Evolutionary conservation across 2,329 filamentous ascomycete genomes (phyloP).

Genomic region (Cladophialophora yegresii): DNA sequence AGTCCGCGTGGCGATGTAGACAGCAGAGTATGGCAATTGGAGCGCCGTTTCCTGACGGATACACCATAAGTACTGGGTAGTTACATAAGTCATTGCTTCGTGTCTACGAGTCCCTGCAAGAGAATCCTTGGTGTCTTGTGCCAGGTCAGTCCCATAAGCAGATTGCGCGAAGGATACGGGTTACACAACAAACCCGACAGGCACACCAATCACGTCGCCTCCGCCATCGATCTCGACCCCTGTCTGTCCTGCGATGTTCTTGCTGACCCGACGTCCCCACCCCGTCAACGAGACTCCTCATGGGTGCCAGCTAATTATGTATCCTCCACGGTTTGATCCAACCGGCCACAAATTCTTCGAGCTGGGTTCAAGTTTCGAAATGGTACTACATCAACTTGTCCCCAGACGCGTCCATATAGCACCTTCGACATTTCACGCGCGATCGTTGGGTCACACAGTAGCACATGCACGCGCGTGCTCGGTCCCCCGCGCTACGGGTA

Average conservation of each 20-base stretch:
- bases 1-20: neutral
- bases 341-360: neutral
- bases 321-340: neutral
- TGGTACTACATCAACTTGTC: neutral
- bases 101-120: neutral
- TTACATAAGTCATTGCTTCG: neutral
- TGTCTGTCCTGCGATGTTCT: conserved; percentile 2
- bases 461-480: neutral
- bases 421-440: neutral
- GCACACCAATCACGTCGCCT: conserved; percentile 27
- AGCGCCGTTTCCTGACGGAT: neutral
- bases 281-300: neutral
- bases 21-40: neutral
- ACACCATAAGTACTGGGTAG: neutral
- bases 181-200: conserved; percentile 13
- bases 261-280: neutral
- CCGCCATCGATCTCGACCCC: conserved; percentile 3
- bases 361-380: neutral
- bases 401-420: neutral
- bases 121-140: conserved; percentile 6
- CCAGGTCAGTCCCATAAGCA: conserved; percentile 1
- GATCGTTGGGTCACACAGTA: neutral
- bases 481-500: neutral
- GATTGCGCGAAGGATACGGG: neutral
- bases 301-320: neutral